phyloP scores from a whole-genome alignment of 345 rosid species.

The Fremontodendron californicum region DNA sequence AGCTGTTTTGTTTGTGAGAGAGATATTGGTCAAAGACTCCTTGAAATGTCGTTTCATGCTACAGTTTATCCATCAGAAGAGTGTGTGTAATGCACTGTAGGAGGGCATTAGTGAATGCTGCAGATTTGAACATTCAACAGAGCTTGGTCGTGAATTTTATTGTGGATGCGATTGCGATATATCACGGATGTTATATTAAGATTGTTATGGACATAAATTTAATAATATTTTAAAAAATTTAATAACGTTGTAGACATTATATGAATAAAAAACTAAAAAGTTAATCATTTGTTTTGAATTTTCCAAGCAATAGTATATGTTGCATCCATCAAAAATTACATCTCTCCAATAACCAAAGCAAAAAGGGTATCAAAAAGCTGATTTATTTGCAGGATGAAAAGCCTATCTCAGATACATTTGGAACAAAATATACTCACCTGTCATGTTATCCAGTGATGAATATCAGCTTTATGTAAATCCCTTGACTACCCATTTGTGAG shows the following conservation, averaged over 20 bases:
- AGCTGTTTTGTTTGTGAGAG: background rate
- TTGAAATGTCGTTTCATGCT: slow-evolving; percentile 49
- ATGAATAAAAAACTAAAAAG: too few relatives aligned
- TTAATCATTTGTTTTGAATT: slow-evolving; percentile 36
- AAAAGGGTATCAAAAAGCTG: slow-evolving; percentile 46
- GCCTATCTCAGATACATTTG: slow-evolving; percentile 29
- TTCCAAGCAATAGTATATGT: slow-evolving; percentile 36
- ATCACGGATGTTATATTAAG: too few relatives aligned
- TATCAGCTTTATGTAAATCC: background rate
- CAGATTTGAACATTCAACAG: slow-evolving; percentile 31
- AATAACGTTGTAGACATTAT: too few relatives aligned
- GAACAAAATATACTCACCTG: slow-evolving; percentile 25
- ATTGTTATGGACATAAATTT: too few relatives aligned
- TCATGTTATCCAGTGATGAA: slow-evolving; percentile 22
- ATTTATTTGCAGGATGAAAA: slow-evolving; percentile 36
- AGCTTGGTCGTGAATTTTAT: too few relatives aligned
- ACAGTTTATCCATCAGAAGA: slow-evolving; percentile 41
- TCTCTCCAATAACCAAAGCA: slow-evolving; percentile 43
- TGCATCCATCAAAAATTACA: slow-evolving; percentile 37
- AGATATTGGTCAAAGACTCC: slow-evolving; percentile 35
- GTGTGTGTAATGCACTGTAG: slow-evolving; percentile 23
- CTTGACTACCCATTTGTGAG: background rate
- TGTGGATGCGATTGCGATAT: too few relatives aligned
- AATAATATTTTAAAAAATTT: too few relatives aligned
- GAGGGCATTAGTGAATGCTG: slow-evolving; percentile 31